Conservation (phyloP, 768 basidiomycete species). For the Albatrellus ellisii region DNA sequence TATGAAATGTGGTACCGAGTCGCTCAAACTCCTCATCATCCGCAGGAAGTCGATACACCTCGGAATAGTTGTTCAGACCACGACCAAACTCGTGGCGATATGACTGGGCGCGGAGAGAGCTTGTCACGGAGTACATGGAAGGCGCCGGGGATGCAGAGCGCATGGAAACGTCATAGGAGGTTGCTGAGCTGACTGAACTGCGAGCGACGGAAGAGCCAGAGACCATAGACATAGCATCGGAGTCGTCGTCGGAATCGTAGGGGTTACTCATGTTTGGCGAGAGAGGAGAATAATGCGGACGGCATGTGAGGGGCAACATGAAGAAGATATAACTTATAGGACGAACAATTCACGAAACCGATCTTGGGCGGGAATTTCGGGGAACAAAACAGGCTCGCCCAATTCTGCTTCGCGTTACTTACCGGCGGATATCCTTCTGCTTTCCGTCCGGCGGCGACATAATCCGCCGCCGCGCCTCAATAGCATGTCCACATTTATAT, state of each 20-base stretch:
- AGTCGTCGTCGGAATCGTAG: constrained; percentile 31
- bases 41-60: constrained; percentile 66
- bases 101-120: constrained; percentile 42
- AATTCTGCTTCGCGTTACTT: too few relatives aligned
- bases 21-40: constrained; percentile 67
- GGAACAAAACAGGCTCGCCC: too few relatives aligned
- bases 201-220: constrained; percentile 21
- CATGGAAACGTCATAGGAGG: constrained; percentile 46
- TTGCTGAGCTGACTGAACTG: constrained; percentile 34
- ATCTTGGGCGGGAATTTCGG: not conserved
- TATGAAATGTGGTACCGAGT: constrained; percentile 33
- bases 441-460: too few relatives aligned
- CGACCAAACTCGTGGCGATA: constrained; percentile 59
- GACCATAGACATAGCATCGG: constrained; percentile 29
- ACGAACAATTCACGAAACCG: not conserved
- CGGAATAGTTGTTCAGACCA: constrained; percentile 63
- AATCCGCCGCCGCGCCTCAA: too few relatives aligned
- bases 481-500: too few relatives aligned
- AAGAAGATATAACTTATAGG: constrained; percentile 3
- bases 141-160: constrained; percentile 54
- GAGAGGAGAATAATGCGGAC: constrained; percentile 5
- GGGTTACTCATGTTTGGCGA: constrained; percentile 8
- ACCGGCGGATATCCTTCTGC: constrained; percentile 4
- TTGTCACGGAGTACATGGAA: constrained; percentile 58
- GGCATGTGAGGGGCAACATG: constrained; percentile 11